These are phyloP conservation scores for Pochonia chlamydosporia DNA, from an alignment of 2,329 filamentous ascomycete genomes.

Conservation along the genomic window DNA sequence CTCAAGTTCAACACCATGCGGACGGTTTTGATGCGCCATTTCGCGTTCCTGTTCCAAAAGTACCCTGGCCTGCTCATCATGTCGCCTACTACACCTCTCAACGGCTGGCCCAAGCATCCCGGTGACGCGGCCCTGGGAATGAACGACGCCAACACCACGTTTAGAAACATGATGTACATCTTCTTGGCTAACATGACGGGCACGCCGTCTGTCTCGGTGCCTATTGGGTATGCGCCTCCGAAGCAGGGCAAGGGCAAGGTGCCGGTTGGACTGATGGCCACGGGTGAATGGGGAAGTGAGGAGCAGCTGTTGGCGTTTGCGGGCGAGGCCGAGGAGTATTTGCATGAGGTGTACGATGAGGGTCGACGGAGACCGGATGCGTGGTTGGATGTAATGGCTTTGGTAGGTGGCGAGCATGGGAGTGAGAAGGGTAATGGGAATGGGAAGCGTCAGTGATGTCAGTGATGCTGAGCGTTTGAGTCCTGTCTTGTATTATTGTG, in stretches of 20 bases:
- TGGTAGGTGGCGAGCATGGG: slow-evolving; percentile 12
- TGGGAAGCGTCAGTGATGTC: background rate
- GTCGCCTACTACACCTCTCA: slow-evolving; percentile 69
- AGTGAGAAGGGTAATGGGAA: background rate
- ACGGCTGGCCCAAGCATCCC: slow-evolving; percentile 62
- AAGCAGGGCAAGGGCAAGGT: slow-evolving; percentile 52
- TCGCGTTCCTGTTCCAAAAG: slow-evolving; percentile 62
- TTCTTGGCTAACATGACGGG: slow-evolving; percentile 82
- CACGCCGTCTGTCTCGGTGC: slow-evolving; percentile 67
- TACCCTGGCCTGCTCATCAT: slow-evolving; percentile 74
- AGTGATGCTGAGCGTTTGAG: too few species aligned
- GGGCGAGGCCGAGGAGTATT: slow-evolving; percentile 48
- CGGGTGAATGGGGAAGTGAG: slow-evolving; percentile 62
- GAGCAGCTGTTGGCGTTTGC: slow-evolving; percentile 59
- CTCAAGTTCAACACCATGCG: slow-evolving; percentile 69
- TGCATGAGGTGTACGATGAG: slow-evolving; percentile 41
- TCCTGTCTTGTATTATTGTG: too few species aligned
- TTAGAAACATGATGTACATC: slow-evolving; percentile 80
- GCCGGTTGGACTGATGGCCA: slow-evolving; percentile 57
- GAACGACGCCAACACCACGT: slow-evolving; percentile 64
- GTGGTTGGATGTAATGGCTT: slow-evolving; percentile 53
- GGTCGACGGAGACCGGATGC: slow-evolving; percentile 44
- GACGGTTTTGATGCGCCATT: slow-evolving; percentile 70
- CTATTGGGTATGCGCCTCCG: slow-evolving; percentile 64
- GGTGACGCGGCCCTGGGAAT: slow-evolving; percentile 64